A percentile compares a stretch with the other conserved stretches of the same genome.
Conservation (phyloP, 768 basidiomycete species). For the Phlegmacium glaucopus region DNA sequence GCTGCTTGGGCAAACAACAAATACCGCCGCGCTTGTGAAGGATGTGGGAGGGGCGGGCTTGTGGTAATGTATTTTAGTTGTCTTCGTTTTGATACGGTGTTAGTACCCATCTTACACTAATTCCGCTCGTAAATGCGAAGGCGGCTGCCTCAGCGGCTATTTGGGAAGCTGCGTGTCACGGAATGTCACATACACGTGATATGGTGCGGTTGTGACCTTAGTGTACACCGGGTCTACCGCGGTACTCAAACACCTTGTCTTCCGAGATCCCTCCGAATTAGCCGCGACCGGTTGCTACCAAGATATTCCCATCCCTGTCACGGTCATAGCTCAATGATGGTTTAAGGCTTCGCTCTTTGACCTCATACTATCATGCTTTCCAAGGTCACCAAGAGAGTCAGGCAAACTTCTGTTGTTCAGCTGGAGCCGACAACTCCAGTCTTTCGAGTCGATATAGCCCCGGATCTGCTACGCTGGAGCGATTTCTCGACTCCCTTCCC, state of each 20-base stretch:
- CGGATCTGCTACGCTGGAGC: constrained; percentile 33
- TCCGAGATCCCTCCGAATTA: too few relatives aligned
- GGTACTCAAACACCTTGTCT: constrained; percentile 4
- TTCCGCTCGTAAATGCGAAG: too few relatives aligned
- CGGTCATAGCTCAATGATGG: constrained; percentile 5
- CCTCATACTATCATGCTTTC: constrained; percentile 26
- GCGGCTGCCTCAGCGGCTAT: too few relatives aligned
- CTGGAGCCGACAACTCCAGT: not conserved
- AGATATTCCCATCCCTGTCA: constrained; percentile 20
- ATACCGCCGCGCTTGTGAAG: too few relatives aligned
- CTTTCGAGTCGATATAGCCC: constrained; percentile 21
- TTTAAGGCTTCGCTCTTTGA: constrained; percentile 7
- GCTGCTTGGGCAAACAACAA: too few relatives aligned
- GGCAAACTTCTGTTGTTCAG: constrained; percentile 11
- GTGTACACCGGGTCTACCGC: constrained; percentile 3
- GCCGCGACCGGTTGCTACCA: not conserved
- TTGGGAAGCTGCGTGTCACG: not conserved
- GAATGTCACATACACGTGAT: too few relatives aligned
- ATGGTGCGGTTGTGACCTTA: too few relatives aligned
- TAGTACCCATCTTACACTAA: too few relatives aligned
- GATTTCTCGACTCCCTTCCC: constrained; percentile 37
- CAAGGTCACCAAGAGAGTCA: constrained; percentile 21
- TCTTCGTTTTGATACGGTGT: too few relatives aligned
- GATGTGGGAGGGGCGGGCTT: too few relatives aligned
- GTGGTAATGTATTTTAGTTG: too few relatives aligned